Conservation (phyloP, 352 stramenopile genomes). For the Globisporangium barbulae region DNA sequence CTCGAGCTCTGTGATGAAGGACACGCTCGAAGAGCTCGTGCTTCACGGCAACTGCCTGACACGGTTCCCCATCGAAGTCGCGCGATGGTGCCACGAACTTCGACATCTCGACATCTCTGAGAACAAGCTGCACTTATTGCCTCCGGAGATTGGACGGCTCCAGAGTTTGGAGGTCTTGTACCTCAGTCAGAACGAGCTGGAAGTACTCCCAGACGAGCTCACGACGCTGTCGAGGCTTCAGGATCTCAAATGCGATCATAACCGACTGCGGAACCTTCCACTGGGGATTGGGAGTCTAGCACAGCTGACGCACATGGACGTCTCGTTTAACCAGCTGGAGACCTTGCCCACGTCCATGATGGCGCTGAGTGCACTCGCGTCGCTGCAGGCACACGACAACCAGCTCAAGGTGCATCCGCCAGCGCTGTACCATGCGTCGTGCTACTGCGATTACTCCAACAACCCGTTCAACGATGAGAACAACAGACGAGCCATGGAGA, state of each 20-base stretch:
- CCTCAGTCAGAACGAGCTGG: constrained; percentile 40
- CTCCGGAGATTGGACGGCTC: constrained; percentile 36
- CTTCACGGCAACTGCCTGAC: constrained; percentile 34
- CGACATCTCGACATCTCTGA: constrained; percentile 39
- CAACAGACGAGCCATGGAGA: neutral
- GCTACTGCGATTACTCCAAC: constrained; percentile 58
- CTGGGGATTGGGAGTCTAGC: constrained; percentile 31
- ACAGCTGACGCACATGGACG: constrained; percentile 36
- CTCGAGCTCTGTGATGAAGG: constrained; percentile 35
- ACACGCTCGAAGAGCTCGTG: constrained; percentile 41
- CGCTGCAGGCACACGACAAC: constrained; percentile 50
- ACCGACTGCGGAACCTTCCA: constrained; percentile 32
- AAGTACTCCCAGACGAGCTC: constrained; percentile 38
- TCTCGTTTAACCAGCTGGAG: constrained; percentile 44
- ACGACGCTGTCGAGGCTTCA: constrained; percentile 25
- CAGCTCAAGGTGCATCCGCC: constrained; percentile 28
- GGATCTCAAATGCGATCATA: constrained; percentile 41
- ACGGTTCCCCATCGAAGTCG: constrained; percentile 37
- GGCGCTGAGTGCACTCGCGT: constrained; percentile 31
- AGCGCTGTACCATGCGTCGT: constrained; percentile 20
- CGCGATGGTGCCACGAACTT: constrained; percentile 35
- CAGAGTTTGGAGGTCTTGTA: constrained; percentile 33
- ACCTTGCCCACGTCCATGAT: constrained; percentile 51
- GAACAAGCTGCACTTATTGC: constrained; percentile 41
- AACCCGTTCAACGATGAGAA: constrained; percentile 45